These are phyloP conservation scores for Xanthoconium stramineum DNA, from an alignment of 768 basidiomycete genomes.

Conservation along the genomic window DNA sequence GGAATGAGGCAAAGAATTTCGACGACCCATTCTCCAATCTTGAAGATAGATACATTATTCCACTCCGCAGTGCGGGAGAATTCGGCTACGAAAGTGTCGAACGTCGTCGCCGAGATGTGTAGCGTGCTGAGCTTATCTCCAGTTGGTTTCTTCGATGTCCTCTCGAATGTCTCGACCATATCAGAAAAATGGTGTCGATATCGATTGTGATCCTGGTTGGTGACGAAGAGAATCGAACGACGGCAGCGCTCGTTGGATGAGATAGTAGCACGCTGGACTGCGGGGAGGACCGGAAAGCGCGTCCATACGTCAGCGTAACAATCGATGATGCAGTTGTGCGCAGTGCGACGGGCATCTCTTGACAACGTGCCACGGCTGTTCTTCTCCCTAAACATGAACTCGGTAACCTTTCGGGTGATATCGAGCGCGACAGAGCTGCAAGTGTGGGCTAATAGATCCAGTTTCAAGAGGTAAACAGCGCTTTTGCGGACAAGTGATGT, in stretches of 20 bases:
- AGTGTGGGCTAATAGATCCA: conserved; percentile 32
- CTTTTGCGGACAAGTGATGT: conserved; percentile 46
- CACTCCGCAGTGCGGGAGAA: conserved; percentile 15
- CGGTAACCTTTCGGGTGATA: conserved; percentile 54
- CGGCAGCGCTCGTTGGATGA: conserved; percentile 30
- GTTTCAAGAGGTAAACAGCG: conserved; percentile 41
- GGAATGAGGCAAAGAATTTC: conserved; percentile 61
- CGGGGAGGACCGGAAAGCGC: conserved; percentile 55
- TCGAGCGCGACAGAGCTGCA: conserved; percentile 47
- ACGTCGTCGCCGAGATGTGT: conserved; percentile 29
- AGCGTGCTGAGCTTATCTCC: conserved; percentile 41
- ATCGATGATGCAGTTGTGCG: conserved; percentile 50
- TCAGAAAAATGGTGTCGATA: conserved; percentile 43
- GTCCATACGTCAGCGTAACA: conserved; percentile 58
- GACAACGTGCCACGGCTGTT: conserved; percentile 22
- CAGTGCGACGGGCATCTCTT: conserved; percentile 21
- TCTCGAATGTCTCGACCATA: conserved; percentile 47
- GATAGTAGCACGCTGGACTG: conserved; percentile 44
- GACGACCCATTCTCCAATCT: conserved; percentile 59
- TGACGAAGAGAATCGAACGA: conserved; percentile 43
- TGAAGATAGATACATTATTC: conserved; percentile 35
- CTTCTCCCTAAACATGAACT: conserved; percentile 55
- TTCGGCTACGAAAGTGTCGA: conserved; percentile 20
- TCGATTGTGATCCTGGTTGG: conserved; percentile 32
- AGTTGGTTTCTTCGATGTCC: conserved; percentile 49